Evolutionary conservation across 768 basidiomycete species (phyloP).

Genomic region (Hypholoma sublateritium): DNA sequence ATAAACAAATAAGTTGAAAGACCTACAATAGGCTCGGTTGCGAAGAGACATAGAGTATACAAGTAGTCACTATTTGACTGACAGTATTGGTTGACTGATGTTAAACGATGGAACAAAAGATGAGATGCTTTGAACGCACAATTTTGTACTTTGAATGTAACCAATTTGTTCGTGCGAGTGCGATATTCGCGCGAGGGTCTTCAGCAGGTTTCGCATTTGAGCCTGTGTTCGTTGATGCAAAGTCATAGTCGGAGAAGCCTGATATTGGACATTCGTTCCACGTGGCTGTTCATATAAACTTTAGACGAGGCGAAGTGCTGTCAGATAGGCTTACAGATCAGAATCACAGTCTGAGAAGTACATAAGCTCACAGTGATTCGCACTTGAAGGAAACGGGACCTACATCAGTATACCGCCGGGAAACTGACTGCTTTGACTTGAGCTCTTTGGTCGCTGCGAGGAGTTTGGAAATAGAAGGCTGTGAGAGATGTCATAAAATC

Average conservation of each 20-base stretch:
- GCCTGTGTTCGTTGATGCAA: slow-evolving; percentile 14
- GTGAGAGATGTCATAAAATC: background rate
- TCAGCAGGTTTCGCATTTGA: slow-evolving; percentile 19
- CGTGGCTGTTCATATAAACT: slow-evolving; percentile 27
- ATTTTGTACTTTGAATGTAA: slow-evolving; percentile 42
- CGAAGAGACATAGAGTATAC: slow-evolving; percentile 40
- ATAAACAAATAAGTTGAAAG: too few species aligned
- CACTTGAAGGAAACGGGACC: slow-evolving; percentile 7
- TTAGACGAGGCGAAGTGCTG: background rate
- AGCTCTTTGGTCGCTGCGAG: slow-evolving; percentile 42
- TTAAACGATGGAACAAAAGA: background rate
- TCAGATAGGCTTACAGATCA: slow-evolving; percentile 32
- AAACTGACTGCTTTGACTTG: slow-evolving; percentile 30
- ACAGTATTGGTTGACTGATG: background rate
- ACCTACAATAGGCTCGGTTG: slow-evolving; percentile 39
- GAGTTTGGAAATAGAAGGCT: slow-evolving; percentile 50
- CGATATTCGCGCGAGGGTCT: slow-evolving; percentile 41
- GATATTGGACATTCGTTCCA: slow-evolving; percentile 35
- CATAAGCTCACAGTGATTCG: background rate
- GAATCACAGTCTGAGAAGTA: slow-evolving; percentile 37
- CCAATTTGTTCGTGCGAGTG: slow-evolving; percentile 42
- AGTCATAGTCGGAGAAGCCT: slow-evolving; percentile 20
- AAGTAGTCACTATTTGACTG: slow-evolving; percentile 41
- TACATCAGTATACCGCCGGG: slow-evolving; percentile 50
- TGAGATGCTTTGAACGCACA: slow-evolving; percentile 21